Evolutionary conservation across 495 filamentous ascomycete genomes (phyloP), one percentile per base, ranked within the genome.

Genomic region (Xylaria castorea): DNA sequence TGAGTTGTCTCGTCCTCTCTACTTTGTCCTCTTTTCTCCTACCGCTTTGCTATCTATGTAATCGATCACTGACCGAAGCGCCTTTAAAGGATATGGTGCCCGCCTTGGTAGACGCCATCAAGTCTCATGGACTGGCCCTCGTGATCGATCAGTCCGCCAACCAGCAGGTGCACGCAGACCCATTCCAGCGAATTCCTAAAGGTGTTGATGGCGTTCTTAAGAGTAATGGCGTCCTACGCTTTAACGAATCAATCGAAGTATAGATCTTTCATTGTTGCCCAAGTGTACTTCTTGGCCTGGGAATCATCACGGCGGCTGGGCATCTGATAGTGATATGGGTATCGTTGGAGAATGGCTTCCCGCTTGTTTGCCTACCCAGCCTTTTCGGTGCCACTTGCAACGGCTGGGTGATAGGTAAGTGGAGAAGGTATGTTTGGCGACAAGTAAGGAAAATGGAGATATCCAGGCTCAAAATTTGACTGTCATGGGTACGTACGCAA

Each of bases 191-290:
- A 72, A 79, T 83, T 74, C 85, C 77, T 51, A 88, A 83, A 80
- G 93, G 94, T 16, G 91, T 98, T 58, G 96, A 99, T 81, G 96
- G 96, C 18, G 82, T 96, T 71, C 84, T 98, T 74, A 93, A 89
- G 82, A 88, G 88, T 58, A 93, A 97, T 76, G 96, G 95, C 5
- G 91, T 98, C 65, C 83, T 99, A 77, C 86, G 91, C 79, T 99
- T 99, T 79, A 95, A 95, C 80, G 94, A 97, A 81, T 93, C 89
- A 76, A 94, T 99, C 82, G 95, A 97, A 74, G 95, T 98, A 87
- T 99, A 85, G 79, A 75, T 27, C 3, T 40, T 44, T 36, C 7
- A 22, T 20, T 27, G 12, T 38, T 57, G 38, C 27, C 22, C 5
- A 36, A 22, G 48, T 20, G 25, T 55, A 14, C 3, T 22, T 36